Evolutionary conservation across 2,329 filamentous ascomycete species (phyloP), one percentile per base, ranked within the genome.

Genomic region (Diaporthe humulicola): DNA sequence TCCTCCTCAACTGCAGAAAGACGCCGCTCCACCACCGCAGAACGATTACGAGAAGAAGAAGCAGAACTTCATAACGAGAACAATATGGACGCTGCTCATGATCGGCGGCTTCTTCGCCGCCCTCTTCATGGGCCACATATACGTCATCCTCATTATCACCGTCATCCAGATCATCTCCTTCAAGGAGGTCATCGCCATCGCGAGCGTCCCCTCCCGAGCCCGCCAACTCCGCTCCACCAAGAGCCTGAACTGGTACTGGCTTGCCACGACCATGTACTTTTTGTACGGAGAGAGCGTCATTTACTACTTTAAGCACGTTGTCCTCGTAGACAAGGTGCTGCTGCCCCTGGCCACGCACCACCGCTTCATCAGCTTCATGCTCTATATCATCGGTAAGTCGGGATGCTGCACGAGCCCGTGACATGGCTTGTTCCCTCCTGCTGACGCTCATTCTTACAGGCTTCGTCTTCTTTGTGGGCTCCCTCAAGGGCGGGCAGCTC

Each of bases 271-370:
- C 79, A 98, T 99, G 96, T 99, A 99, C 88, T 99, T 98, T 80
- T 89, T 99, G 69, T 99, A 99, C 83, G 97, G 97, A 82, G 97
- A 99, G 86, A 98, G 95, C 81, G 96, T 99, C 81, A 98, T 99
- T 81, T 99, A 99, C 87, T 99, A 99, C 86, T 99, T 99, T 87
- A 99, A 99, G 89, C 97, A 99, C 83, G 96, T 99, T 78, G 92
- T 99, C 57, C 87, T 99, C 75, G 96, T 99, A 60, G 97, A 99
- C 85, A 95, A 94, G 84, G 94, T 98, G 60, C 88, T 99, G 76
- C 88, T 98, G 74, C 97, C 97, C 12, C 92, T 99, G 82, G 96
- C 97, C 72, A 98, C 96, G 22, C 97, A 99, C 86, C 97, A 99
- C 84, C 91, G 97, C 79, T 99, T 99, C 88, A 98, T 99, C 84